A percentile compares a stretch with the other conserved stretches of the same genome.
These are phyloP conservation scores for Botrytis pseudocinerea DNA, from an alignment of 2,329 filamentous ascomycete genomes.

Conservation along the genomic window DNA sequence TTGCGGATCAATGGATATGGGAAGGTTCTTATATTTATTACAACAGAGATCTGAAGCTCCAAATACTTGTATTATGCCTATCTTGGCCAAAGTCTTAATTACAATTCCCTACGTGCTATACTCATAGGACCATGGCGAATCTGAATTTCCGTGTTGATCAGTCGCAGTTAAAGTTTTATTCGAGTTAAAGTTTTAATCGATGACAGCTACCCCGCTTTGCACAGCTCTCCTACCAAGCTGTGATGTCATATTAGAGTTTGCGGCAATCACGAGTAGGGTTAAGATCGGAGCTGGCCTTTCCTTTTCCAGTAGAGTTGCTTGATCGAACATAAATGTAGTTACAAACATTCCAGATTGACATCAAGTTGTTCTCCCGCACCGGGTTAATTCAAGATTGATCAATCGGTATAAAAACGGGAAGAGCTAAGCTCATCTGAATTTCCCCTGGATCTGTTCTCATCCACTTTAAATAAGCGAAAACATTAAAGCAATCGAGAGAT, in stretches of 20 bases:
- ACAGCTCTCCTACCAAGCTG: background rate
- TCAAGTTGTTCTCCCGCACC: background rate
- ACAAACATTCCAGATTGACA: background rate
- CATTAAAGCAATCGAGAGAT: background rate
- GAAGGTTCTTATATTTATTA: background rate
- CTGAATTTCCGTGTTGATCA: background rate
- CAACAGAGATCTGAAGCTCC: background rate
- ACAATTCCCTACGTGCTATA: background rate
- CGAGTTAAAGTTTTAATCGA: background rate
- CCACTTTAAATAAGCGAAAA: background rate
- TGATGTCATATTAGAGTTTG: background rate
- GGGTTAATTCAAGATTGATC: background rate
- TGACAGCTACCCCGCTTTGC: constrained; percentile 4
- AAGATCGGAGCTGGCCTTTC: background rate
- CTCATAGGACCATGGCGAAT: background rate
- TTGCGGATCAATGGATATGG: background rate
- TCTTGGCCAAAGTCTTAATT: background rate
- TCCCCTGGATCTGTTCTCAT: background rate
- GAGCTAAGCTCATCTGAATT: background rate
- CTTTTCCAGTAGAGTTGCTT: background rate
- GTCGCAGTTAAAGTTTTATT: background rate
- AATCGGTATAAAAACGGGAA: background rate
- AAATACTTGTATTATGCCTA: background rate
- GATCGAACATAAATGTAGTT: background rate
- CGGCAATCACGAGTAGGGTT: background rate